These are phyloP conservation scores for Aegle marmelos DNA, from an alignment of 345 rosid species.

Conservation along the genomic window DNA sequence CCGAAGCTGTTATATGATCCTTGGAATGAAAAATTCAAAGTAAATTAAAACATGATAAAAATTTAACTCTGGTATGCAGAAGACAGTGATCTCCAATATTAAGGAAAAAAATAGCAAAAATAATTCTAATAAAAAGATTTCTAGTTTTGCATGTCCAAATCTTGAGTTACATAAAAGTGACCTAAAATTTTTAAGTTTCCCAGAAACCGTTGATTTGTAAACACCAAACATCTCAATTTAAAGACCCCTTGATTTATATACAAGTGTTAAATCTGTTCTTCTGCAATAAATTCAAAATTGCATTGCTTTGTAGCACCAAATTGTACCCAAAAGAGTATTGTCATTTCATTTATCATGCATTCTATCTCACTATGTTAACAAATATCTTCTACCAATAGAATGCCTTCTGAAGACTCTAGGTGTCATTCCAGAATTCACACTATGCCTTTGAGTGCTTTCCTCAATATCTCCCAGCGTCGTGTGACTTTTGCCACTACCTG, in stretches of 20 bases:
- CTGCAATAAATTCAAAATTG: background rate
- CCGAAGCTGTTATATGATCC: slow-evolving; percentile 1
- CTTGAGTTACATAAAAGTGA: background rate
- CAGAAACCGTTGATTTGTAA: background rate
- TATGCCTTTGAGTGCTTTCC: slow-evolving; percentile 89
- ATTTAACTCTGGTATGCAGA: background rate
- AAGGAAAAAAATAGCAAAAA: background rate
- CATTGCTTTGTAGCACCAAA: background rate
- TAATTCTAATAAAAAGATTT: background rate
- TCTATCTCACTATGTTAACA: background rate
- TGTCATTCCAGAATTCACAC: slow-evolving; percentile 93
- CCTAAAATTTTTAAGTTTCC: background rate
- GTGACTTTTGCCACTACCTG: slow-evolving; percentile 98
- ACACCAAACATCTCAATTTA: background rate
- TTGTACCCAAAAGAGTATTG: background rate
- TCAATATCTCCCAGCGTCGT: slow-evolving; percentile 99
- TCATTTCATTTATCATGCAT: background rate
- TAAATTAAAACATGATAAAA: background rate
- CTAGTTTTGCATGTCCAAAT: background rate
- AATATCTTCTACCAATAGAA: background rate
- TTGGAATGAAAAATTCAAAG: background rate
- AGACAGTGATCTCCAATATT: background rate
- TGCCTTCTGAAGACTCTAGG: slow-evolving; percentile 96
- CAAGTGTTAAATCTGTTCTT: background rate
- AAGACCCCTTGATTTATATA: background rate